phyloP scores from a whole-genome alignment of 441 rosid genomes.

The Arabidopsis lyrata region DNA sequence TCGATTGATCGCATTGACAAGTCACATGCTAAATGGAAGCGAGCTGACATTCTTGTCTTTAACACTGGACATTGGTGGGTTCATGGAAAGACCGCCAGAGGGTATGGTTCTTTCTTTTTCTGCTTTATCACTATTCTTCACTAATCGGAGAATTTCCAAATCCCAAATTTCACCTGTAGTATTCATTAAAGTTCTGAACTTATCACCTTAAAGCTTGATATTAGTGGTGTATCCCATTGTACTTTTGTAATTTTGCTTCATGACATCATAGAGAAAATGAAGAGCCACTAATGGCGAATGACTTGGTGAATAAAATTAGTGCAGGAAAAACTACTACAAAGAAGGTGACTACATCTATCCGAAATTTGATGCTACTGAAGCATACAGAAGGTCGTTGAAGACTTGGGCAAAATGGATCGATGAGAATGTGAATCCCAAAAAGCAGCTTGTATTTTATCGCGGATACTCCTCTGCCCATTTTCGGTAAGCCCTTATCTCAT shows the following conservation, averaged over 20 bases:
- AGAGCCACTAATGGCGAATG: slow-evolving; percentile 21
- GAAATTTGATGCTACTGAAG: slow-evolving; percentile 83
- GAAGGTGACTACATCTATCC: slow-evolving; percentile 89
- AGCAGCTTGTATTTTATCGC: slow-evolving; percentile 80
- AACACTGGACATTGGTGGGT: slow-evolving; percentile 99
- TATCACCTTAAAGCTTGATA: slow-evolving; percentile 11
- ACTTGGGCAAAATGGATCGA: slow-evolving; percentile 94
- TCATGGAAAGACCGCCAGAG: slow-evolving; percentile 94
- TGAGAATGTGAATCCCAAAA: slow-evolving; percentile 56
- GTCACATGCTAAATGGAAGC: slow-evolving; percentile 69
- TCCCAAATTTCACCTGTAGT: not conserved
- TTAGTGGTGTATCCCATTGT: slow-evolving; percentile 19
- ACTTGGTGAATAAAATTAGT: slow-evolving; percentile 40
- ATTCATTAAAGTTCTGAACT: slow-evolving; percentile 10
- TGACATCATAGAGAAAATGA: slow-evolving; percentile 21
- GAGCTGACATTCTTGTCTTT: slow-evolving; percentile 84
- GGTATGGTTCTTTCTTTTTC: slow-evolving; percentile 52
- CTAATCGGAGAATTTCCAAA: not conserved
- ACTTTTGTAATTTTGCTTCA: slow-evolving; percentile 2
- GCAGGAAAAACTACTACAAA: slow-evolving; percentile 90
- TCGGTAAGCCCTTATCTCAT: slow-evolving; percentile 52
- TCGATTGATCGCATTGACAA: slow-evolving; percentile 87
- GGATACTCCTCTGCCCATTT: slow-evolving; percentile 97
- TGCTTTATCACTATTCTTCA: slow-evolving; percentile 13
- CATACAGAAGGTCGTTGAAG: slow-evolving; percentile 77